Evolutionary conservation across 2,329 filamentous ascomycete species (phyloP), one percentile per base, ranked within the genome.

Genomic region (Aschersonia sp.): DNA sequence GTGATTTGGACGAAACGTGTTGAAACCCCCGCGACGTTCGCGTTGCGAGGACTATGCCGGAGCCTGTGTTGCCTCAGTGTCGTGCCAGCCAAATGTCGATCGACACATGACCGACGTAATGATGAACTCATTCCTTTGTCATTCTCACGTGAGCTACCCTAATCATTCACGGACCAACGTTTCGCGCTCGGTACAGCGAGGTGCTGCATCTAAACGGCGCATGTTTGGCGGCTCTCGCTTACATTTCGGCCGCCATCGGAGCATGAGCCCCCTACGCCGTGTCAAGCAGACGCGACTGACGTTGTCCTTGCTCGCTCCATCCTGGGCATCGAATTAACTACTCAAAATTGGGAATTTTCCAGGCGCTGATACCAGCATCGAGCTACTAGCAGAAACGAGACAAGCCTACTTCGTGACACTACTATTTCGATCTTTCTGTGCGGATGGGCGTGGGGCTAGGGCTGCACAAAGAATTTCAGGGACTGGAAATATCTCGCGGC

Each of bases 381-480:
- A 73, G 73, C 44, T 74, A 74, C 53, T 60, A 72, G 4, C 72
- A 75, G 49, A 74, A 74, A 52, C 60, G 66, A 30, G 67, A 74
- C 48, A 62, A 70, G 11, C 70, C 71, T 4, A 75, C 75, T 51
- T 72, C 71, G 0, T 69, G 69, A 0, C 74, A 73, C 55, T 74
- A 72, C 51, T 71, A 71, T 46, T 62, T 72, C n/a, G 72, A 71
- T 0, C 62, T 74, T 14, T 71, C 72, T 0, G 63, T 67, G 14
- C 60, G 71, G 30, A 70, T 74, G 64, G 71, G 71, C 0, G 61
- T 74, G 41, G 69, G 70, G 0, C 53, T 75, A 6, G 72, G 72
- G 0, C 58, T 76, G 2, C 71, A 75, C 52, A 66, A 67, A n/a
- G 70, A 74, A 45, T 59, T 65, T 6, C 56, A 59, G 4, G 59